Percentiles rank a stretch among this genome's conserved stretches.
Conservation (phyloP, 1,139 yeast genomes). For the Candida labiduridarum region DNA sequence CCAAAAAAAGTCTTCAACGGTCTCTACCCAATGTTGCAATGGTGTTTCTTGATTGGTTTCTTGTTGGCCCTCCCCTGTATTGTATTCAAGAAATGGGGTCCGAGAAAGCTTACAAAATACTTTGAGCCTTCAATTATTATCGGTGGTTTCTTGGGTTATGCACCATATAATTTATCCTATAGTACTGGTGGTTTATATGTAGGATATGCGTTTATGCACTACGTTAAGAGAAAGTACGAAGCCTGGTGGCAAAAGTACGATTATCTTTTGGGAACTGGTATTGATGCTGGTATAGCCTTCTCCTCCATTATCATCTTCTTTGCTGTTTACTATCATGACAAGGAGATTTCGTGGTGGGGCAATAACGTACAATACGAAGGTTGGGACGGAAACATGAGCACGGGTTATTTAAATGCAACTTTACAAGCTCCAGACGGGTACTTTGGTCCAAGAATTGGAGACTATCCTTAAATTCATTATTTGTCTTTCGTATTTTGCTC, state of each 20-base stretch:
- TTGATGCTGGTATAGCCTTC: slow-evolving; percentile 55
- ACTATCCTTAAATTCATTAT: background rate
- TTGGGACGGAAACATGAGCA: background rate
- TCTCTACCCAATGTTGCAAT: slow-evolving; percentile 49
- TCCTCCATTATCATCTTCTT: slow-evolving; percentile 54
- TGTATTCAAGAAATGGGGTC: slow-evolving; percentile 40
- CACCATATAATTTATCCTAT: slow-evolving; percentile 55
- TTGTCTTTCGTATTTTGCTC: too few relatives aligned
- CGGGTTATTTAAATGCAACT: background rate
- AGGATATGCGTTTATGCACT: slow-evolving; percentile 48
- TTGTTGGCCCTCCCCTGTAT: slow-evolving; percentile 45
- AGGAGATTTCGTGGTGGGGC: slow-evolving; percentile 57
- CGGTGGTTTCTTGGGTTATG: slow-evolving; percentile 41
- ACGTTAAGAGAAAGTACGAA: slow-evolving; percentile 41
- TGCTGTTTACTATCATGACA: slow-evolving; percentile 48
- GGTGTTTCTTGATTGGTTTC: too few relatives aligned
- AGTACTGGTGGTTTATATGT: slow-evolving; percentile 43
- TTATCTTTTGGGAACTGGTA: slow-evolving; percentile 51
- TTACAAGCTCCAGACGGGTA: background rate
- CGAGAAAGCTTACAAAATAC: slow-evolving; percentile 26
- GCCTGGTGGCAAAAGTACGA: slow-evolving; percentile 62
- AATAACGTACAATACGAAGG: slow-evolving; percentile 46
- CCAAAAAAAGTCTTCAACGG: slow-evolving; percentile 57
- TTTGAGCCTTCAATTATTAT: slow-evolving; percentile 48
- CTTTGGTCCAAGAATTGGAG: slow-evolving; percentile 1